Evolutionary conservation across 1,284 basidiomycete genomes (phyloP), one percentile per base, ranked within the genome.

Genomic region (Marasmius tenuissimus): DNA sequence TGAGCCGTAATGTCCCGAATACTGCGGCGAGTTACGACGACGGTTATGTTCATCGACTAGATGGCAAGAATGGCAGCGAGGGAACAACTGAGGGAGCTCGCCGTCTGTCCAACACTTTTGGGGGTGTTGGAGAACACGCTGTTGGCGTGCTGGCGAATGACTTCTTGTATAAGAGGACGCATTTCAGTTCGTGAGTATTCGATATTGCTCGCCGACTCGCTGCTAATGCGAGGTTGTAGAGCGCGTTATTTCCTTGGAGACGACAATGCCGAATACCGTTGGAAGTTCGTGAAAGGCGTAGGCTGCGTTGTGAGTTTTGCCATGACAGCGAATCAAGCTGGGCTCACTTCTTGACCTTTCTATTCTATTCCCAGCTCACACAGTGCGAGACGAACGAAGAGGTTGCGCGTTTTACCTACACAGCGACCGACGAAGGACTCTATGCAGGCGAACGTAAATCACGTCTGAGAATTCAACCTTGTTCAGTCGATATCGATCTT

Each of bases 161-260:
- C 38, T 79, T 84, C 59, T 67, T 85, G 65, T 82, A 82, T 65
- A 79, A 78, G 59, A 73, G 70, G 8, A 59, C 72, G 56, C 70
- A 68, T 27, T 82, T 81, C 64, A 81, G 80, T 67, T 71, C 73
- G 83, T 85, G 71, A 66, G 82, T 75, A 2, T 27, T 20, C n/a
- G 45, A 8, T 61, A 56, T 42, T 34, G 49, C 45, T 56, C 39
- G 37, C 27, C 58, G 42, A 10, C 14, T 34, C 58, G 35, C 7
- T n/a, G 42, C 18, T 49, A 20, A 10, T 27, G 14, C 20, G 20
- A 16, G 18, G 42, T 10, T 47, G 16, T 58, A 84, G 82, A 50
- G 76, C 80, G 42, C 76, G 81, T 14, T 82, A 81, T 66, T 85
- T 85, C 62, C 65, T 82, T 20, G 83, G 81, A 9, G 76, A 81